These are phyloP conservation scores for Pythium aphanidermatum DNA, from an alignment of 352 stramenopile species.

Conservation along the genomic window DNA sequence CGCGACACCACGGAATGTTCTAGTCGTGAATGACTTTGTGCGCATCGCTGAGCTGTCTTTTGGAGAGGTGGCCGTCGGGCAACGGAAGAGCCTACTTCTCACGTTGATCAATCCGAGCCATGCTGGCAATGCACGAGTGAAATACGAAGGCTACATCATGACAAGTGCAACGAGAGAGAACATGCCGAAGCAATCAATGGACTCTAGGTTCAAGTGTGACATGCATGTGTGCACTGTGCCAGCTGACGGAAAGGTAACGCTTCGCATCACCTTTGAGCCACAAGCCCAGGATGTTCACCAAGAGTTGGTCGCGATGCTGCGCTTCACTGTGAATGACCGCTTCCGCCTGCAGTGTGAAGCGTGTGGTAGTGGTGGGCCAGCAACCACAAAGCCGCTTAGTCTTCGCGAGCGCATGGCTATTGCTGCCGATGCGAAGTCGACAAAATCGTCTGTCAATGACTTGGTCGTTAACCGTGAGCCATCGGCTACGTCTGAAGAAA, in stretches of 20 bases:
- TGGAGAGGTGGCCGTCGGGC: conserved; percentile 38
- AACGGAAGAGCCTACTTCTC: conserved; percentile 40
- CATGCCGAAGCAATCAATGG: conserved; percentile 9
- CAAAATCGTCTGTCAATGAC: too few species aligned
- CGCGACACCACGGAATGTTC: not conserved
- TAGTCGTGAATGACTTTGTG: conserved; percentile 46
- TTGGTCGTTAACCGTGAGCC: too few species aligned
- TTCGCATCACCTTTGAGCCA: conserved; percentile 66
- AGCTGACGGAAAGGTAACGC: conserved; percentile 36
- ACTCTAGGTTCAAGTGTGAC: conserved; percentile 59
- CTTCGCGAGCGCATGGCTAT: conserved; percentile 8
- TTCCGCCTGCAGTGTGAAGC: conserved; percentile 48
- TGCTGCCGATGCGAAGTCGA: not conserved
- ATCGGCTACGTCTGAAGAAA: too few species aligned
- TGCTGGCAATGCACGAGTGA: conserved; percentile 47
- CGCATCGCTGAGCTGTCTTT: conserved; percentile 40
- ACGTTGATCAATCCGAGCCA: conserved; percentile 57
- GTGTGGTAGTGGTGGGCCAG: conserved; percentile 13
- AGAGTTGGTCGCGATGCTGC: conserved; percentile 35
- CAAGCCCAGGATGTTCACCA: conserved; percentile 29
- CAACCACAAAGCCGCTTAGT: not conserved
- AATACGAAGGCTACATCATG: conserved; percentile 61
- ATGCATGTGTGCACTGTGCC: conserved; percentile 66
- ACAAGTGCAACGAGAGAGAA: conserved; percentile 12
- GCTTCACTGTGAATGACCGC: conserved; percentile 60